Percentiles rank a stretch among this genome's conserved stretches.
These are phyloP conservation scores for Phaeotremella fagi DNA, from an alignment of 768 basidiomycete genomes.

Conservation along the genomic window DNA sequence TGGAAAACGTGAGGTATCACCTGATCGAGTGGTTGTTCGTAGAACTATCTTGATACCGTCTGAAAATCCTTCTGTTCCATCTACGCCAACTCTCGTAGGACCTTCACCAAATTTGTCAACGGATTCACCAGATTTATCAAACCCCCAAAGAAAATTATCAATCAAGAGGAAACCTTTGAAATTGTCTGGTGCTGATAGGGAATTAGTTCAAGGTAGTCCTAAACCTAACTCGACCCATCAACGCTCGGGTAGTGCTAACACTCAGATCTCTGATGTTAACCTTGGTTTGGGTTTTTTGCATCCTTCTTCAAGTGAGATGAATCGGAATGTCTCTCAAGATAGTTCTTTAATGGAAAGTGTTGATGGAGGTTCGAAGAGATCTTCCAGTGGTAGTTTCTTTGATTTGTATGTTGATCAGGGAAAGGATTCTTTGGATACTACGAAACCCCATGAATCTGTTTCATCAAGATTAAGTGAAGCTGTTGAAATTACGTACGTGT, in stretches of 20 bases:
- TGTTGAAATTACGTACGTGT: constrained; percentile 36
- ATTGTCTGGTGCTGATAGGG: constrained; percentile 29
- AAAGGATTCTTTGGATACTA: no score
- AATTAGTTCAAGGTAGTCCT: constrained; percentile 21
- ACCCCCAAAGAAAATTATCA: constrained; percentile 26
- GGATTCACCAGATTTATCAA: not conserved
- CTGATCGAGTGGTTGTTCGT: constrained; percentile 11
- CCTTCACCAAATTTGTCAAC: constrained; percentile 2
- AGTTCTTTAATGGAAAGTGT: not conserved
- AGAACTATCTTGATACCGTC: constrained; percentile 17
- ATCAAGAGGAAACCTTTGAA: constrained; percentile 39
- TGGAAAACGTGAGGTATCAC: not conserved
- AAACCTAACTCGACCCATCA: constrained; percentile 9
- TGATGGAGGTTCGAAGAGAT: not conserved
- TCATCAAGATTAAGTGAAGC: constrained; percentile 7
- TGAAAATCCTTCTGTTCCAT: constrained; percentile 11
- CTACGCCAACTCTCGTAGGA: constrained; percentile 5
- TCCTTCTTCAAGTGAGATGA: constrained; percentile 11
- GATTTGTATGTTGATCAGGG: constrained; percentile 28
- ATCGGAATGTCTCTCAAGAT: not conserved
- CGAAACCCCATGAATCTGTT: constrained; percentile 13
- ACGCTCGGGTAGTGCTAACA: constrained; percentile 6
- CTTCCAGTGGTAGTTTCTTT: constrained; percentile 16
- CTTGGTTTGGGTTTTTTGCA: constrained; percentile 29
- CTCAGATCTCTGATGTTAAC: not conserved